Conservation (phyloP, 2,329 filamentous ascomycete species). For the Pseudogymnoascus sp. region DNA sequence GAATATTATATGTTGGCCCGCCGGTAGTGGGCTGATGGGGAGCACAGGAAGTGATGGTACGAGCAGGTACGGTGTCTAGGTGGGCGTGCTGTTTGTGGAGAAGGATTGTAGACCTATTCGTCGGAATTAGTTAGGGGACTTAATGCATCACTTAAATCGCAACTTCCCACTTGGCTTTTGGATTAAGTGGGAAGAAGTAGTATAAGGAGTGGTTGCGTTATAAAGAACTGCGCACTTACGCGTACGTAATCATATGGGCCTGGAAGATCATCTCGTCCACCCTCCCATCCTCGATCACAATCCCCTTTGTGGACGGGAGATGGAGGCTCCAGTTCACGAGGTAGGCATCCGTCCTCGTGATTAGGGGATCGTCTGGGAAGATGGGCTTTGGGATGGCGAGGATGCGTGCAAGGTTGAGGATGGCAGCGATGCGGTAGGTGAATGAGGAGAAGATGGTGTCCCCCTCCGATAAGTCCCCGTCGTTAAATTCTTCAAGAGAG, state of each 20-base stretch:
- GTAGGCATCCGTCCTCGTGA: conserved; percentile 49
- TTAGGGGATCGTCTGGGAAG: conserved; percentile 41
- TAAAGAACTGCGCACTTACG: conserved; percentile 19
- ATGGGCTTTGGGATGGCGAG: conserved; percentile 48
- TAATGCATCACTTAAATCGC: background rate
- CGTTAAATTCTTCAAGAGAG: conserved; percentile 67
- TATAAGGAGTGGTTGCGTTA: background rate
- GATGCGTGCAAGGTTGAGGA: conserved; percentile 68
- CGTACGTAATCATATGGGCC: conserved; percentile 67
- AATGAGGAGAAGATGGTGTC: conserved; percentile 74
- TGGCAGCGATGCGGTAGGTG: conserved; percentile 73
- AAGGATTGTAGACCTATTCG: conserved; percentile 44
- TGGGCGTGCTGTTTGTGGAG: conserved; percentile 71
- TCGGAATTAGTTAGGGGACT: background rate
- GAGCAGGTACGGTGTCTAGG: conserved; percentile 52
- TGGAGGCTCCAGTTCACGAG: conserved; percentile 72
- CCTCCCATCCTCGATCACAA: conserved; percentile 59
- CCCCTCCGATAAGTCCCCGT: conserved; percentile 56
- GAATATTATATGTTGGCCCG: conserved; percentile 29
- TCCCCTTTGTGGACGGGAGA: conserved; percentile 57
- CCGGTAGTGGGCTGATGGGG: conserved; percentile 34
- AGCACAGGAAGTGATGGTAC: conserved; percentile 54
- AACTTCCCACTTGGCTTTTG: background rate
- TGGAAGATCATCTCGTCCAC: conserved; percentile 90
- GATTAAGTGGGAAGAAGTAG: background rate